Base-by-base conservation (phyloP, 352 stramenopile species). In the Globisporangium alternatum region DNA sequence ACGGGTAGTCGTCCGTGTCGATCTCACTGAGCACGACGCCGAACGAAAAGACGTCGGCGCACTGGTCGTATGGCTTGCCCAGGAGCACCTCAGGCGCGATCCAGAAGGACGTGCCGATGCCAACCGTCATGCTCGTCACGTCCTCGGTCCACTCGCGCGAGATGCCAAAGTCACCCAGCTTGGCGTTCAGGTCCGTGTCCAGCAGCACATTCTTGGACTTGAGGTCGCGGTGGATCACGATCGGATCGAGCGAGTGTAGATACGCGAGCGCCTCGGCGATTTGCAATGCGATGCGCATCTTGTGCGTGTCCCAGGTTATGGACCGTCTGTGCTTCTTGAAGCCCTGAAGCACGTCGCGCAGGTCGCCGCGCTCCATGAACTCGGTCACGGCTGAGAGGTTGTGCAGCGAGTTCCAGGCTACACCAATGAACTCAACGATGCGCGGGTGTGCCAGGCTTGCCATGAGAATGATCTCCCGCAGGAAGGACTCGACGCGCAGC, bases 81-180 rank as follows among this genome's bases (percentile, higher is more conserved):
- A 86, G 48, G 21, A 91, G 51, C 55, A 91, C 78, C 56, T 91
- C 80, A 0, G 82, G 82, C 3, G 82, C 82, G 65, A 89, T 89
- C 82, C 82, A 91, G 68, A 88, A 88, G 62, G 68, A 81, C 56
- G 82, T 89, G 0, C 82, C 82, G 58, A 91, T 83, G 6, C 80
- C 81, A 3, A 76, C 74, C 3, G 81, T 90, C 79, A 90, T 89
- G 70, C 86, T 75, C 5, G 79, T 88, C 62, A n/a, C n/a, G n/a
- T 87, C 79, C 45, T 85, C 80, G n/a, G n/a, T n/a, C n/a, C n/a
- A 41, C 55, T 89, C 78, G 10, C 81, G 79, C 0, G 77, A 89
- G 19, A 89, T 73, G 19, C 81, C 81, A 67, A 92, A 92, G 70
- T 92, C 83, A 37, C 79, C 90, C n/a, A 92, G 67, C 48, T 92